Evolutionary conservation across 177 flowering plant genomes (phyloP), one percentile per base, ranked within the genome.

Genomic region (Vitis hybrid): DNA sequence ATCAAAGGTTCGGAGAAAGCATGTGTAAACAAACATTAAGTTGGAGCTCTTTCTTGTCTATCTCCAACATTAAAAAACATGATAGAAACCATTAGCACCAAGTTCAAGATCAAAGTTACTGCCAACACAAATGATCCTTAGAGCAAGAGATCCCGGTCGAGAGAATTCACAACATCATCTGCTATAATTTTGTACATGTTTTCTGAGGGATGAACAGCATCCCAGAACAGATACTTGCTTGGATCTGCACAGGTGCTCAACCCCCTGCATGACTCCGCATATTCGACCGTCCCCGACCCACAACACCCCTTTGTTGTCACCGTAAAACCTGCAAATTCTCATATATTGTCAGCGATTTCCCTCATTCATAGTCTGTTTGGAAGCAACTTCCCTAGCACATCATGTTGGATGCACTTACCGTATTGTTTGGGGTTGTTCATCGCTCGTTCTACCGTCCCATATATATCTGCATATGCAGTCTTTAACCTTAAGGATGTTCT

Each of bases 171-270:
- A 49, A 79, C 85, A 23, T 76, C 75, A 6, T 73, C 85, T 0
- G 88, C 88, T 0, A 89, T 66, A 34, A 89, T 78, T 40, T 73
- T 60, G 49, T 93, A 90, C 88, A 87, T 85, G 17, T 45, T 80
- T 62, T 93, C 76, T 0, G 92, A 81, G 0, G 89, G 94, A 82
- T 92, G 97, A 62, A 91, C 85, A 4, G 96, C 86, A 75, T 92
- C 97, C 92, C 94, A 92, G 54, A 82, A 92, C 1, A 82, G 80
- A 52, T 85, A 88, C 61, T 82, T 79, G 0, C 67, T 21, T 2
- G 82, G 78, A 72, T 92, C 81, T 0, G 52, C 6, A 62, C 97
- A 93, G 1, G 90, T 82, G 13, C n/a, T 71, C 75, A 72, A 2
- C 1, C 82, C 86, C 71, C 40, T 82, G 66, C 93, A 90, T 4